phyloP scores from a whole-genome alignment of 495 filamentous ascomycete genomes.

The Pseudoneurospora amorphoporcata region DNA sequence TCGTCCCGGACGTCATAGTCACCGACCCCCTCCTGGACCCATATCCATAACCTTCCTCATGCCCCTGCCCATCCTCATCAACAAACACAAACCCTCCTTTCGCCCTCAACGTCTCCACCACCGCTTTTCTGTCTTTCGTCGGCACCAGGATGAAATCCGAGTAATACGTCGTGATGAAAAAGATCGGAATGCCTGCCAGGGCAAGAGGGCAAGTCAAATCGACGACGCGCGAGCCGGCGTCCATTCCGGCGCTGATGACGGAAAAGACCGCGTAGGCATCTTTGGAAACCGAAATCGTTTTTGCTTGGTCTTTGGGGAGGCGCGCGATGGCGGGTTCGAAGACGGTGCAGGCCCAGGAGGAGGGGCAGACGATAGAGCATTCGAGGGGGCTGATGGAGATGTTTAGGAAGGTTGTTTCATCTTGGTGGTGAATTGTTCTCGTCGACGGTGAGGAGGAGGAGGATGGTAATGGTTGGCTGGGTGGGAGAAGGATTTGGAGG shows the following conservation, averaged over 20 bases:
- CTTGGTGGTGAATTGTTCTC: conserved; percentile 31
- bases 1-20: conserved; percentile 5
- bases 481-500: conserved; percentile 69
- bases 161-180: conserved; percentile 98
- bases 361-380: conserved; percentile 84
- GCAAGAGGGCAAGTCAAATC: conserved; percentile 88
- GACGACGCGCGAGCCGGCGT: conserved; percentile 86
- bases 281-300: conserved; percentile 58
- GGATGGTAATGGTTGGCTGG: conserved; percentile 21
- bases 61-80: conserved; percentile 34
- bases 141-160: conserved; percentile 95
- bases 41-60: neutral
- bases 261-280: conserved; percentile 84
- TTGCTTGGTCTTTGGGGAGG: conserved; percentile 34
- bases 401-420: conserved; percentile 62
- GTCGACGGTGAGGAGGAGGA: no score
- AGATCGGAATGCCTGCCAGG: conserved; percentile 87
- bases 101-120: conserved; percentile 65
- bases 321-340: conserved; percentile 60
- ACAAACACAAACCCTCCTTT: conserved; percentile 68
- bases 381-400: conserved; percentile 87
- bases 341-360: conserved; percentile 55
- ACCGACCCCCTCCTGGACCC: neutral
- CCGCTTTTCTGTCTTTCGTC: conserved; percentile 54
- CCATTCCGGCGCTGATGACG: conserved; percentile 77